Percentiles rank a stretch among this genome's conserved stretches.
These are phyloP conservation scores for Russula brevipes DNA, from an alignment of 768 basidiomycete species.

Conservation along the genomic window DNA sequence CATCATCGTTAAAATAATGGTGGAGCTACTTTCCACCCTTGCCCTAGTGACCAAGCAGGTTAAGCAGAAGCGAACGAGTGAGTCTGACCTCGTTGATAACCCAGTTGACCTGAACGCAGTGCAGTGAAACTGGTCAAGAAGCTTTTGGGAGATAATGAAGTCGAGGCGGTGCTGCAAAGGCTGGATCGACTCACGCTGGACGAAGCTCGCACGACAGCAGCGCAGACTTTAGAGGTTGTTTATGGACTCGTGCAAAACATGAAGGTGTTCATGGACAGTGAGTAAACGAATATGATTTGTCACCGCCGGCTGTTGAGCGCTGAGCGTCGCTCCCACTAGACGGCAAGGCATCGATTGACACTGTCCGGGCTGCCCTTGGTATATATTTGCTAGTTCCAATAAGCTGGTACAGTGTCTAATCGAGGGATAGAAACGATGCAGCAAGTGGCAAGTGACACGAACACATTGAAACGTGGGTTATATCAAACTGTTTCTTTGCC, in stretches of 20 bases:
- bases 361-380: slow-evolving; percentile 1
- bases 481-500: no score
- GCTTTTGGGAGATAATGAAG: not conserved
- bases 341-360: not conserved
- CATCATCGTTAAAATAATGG: slow-evolving; percentile 6
- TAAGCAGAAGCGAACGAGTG: slow-evolving; percentile 2
- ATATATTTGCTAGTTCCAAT: not conserved
- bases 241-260: slow-evolving; percentile 11
- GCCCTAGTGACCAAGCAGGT: slow-evolving; percentile 7
- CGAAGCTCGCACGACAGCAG: not conserved
- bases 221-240: slow-evolving; percentile 8
- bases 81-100: not conserved
- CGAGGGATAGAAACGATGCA: slow-evolving; percentile 9
- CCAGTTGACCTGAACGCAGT: no score
- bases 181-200: slow-evolving; percentile 14
- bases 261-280: slow-evolving; percentile 11
- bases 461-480: no score
- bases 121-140: slow-evolving; percentile 3
- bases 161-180: not conserved
- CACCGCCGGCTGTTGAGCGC: not conserved
- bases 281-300: not conserved
- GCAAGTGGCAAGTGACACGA: not conserved
- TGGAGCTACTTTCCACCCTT: slow-evolving; percentile 5
- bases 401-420: no score
- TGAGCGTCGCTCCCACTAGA: not conserved